Evolutionary conservation across 2,329 filamentous ascomycete genomes (phyloP).

Genomic region (Cordyceps javanica): DNA sequence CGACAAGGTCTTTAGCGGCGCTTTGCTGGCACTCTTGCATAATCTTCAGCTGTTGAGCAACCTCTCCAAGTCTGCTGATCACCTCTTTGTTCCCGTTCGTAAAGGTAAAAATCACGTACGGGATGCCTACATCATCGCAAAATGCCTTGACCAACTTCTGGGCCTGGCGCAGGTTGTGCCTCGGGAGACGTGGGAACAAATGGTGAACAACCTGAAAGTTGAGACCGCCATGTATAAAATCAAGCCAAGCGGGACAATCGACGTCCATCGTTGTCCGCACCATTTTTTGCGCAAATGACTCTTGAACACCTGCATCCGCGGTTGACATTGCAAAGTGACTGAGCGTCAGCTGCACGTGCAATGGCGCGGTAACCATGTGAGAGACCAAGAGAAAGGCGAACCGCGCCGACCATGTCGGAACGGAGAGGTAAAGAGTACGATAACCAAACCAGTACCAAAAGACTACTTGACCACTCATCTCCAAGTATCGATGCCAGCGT

Average conservation of each 20-base stretch:
- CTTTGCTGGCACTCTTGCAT: not conserved
- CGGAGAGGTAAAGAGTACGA: slow-evolving; percentile 63
- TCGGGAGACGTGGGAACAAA: slow-evolving; percentile 73
- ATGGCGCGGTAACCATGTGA: slow-evolving; percentile 70
- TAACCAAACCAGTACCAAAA: slow-evolving; percentile 90
- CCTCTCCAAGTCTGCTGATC: slow-evolving; percentile 67
- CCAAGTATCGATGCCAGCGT: slow-evolving; percentile 79
- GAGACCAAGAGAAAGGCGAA: slow-evolving; percentile 72
- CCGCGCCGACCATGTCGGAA: slow-evolving; percentile 65
- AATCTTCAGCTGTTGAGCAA: slow-evolving; percentile 57
- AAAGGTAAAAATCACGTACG: slow-evolving; percentile 82
- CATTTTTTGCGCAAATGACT: slow-evolving; percentile 88
- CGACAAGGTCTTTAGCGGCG: slow-evolving; percentile 1
- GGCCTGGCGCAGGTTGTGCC: slow-evolving; percentile 72
- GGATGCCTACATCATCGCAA: slow-evolving; percentile 74
- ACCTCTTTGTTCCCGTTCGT: slow-evolving; percentile 77
- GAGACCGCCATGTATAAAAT: slow-evolving; percentile 82
- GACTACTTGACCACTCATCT: slow-evolving; percentile 66
- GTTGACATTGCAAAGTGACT: slow-evolving; percentile 95
- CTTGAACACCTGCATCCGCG: slow-evolving; percentile 70
- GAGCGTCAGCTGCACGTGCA: slow-evolving; percentile 85
- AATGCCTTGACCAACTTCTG: slow-evolving; percentile 76
- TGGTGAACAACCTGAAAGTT: slow-evolving; percentile 90
- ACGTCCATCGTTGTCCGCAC: slow-evolving; percentile 91
- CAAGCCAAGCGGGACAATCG: slow-evolving; percentile 79